These are phyloP conservation scores for Didymella exigua DNA, from an alignment of 2,329 filamentous ascomycete genomes.

Conservation along the genomic window DNA sequence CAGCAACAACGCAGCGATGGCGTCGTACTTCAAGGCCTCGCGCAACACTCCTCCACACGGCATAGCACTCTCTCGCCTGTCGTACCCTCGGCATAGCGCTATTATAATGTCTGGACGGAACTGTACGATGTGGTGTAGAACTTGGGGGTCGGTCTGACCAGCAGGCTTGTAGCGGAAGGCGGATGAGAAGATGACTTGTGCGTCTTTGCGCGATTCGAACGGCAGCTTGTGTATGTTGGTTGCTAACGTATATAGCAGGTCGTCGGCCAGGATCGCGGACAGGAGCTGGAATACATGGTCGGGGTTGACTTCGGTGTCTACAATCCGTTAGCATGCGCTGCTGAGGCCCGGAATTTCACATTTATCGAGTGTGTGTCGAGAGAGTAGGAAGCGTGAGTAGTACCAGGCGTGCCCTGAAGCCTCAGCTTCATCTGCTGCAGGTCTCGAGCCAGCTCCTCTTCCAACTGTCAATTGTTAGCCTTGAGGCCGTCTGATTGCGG, in stretches of 20 bases:
- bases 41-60: slow-evolving; percentile 87
- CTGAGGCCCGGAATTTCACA: neutral
- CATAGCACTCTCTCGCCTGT: slow-evolving; percentile 87
- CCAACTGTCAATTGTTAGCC: slow-evolving; percentile 61
- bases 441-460: slow-evolving; percentile 85
- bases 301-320: slow-evolving; percentile 84
- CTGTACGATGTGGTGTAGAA: slow-evolving; percentile 86
- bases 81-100: slow-evolving; percentile 86
- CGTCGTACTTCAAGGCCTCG: slow-evolving; percentile 89
- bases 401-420: slow-evolving; percentile 91
- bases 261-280: slow-evolving; percentile 82
- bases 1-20: slow-evolving; percentile 85
- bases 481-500: slow-evolving; percentile 2
- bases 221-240: slow-evolving; percentile 82
- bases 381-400: neutral
- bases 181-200: slow-evolving; percentile 93
- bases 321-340: neutral
- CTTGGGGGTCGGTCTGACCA: slow-evolving; percentile 75
- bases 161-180: slow-evolving; percentile 87
- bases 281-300: slow-evolving; percentile 89
- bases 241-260: slow-evolving; percentile 83
- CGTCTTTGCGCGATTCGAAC: slow-evolving; percentile 95
- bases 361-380: neutral
- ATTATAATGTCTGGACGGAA: slow-evolving; percentile 85
- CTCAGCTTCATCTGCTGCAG: slow-evolving; percentile 90